Evolutionary conservation across 306 rosid species (phyloP).

Genomic region (Vigna radiata): DNA sequence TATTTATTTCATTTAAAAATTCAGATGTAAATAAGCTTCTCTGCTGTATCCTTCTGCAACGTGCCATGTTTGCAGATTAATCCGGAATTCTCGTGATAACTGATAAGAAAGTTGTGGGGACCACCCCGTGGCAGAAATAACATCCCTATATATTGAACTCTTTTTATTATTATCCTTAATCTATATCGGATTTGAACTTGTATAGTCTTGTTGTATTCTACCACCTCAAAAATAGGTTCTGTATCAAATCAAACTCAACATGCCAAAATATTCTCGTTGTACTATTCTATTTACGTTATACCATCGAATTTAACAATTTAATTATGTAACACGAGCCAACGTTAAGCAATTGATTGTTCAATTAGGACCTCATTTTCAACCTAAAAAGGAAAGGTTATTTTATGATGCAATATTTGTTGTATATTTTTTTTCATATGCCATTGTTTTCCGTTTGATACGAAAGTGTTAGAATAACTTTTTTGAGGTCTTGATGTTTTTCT

Average conservation of each 20-base stretch:
- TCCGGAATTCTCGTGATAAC: conserved; percentile 40
- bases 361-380: not conserved
- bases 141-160: conserved; percentile 34
- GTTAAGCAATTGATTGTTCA: not conserved
- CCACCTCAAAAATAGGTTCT: conserved; percentile 39
- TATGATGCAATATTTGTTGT: not conserved
- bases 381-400: not conserved
- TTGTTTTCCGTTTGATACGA: not conserved
- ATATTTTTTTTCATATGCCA: not conserved
- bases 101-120: conserved; percentile 46
- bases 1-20: conserved; percentile 43
- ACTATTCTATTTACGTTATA: conserved; percentile 1
- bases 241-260: conserved; percentile 34
- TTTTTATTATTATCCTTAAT: conserved; percentile 16
- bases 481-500: not conserved
- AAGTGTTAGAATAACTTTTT: no score
- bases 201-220: conserved; percentile 41
- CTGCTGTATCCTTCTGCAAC: conserved; percentile 52
- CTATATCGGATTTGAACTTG: conserved; percentile 39
- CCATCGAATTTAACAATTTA: not conserved
- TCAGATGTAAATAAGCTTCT: conserved; percentile 48
- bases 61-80: conserved; percentile 47
- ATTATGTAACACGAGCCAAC: not conserved
- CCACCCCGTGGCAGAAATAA: conserved; percentile 42
- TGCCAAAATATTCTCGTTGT: conserved; percentile 7